Percentiles rank a stretch among this genome's conserved stretches.
These are phyloP conservation scores for Colletotrichum higginsianum DNA, from an alignment of 2,329 filamentous ascomycete genomes.

Conservation along the genomic window DNA sequence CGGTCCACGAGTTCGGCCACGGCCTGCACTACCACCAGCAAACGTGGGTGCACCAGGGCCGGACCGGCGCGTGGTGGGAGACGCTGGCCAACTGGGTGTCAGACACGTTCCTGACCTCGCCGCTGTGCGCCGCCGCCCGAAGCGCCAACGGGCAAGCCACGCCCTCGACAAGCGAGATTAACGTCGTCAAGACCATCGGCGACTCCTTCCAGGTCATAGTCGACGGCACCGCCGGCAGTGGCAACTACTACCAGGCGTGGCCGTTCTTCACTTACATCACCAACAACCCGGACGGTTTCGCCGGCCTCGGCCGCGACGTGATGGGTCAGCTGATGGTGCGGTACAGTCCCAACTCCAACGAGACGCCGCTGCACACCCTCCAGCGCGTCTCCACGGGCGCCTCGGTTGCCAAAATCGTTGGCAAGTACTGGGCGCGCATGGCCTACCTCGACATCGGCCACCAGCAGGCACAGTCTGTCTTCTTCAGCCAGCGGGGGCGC, in stretches of 20 bases:
- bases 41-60: constrained; percentile 60
- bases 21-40: constrained; percentile 61
- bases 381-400: constrained; percentile 54
- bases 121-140: constrained; percentile 56
- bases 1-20: constrained; percentile 66
- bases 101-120: constrained; percentile 62
- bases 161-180: constrained; percentile 53
- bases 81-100: constrained; percentile 65
- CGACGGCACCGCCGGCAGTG: constrained; percentile 48
- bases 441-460: constrained; percentile 66
- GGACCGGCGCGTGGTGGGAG: constrained; percentile 67
- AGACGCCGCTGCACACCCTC: constrained; percentile 64
- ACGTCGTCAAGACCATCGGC: constrained; percentile 60
- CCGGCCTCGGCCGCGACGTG: constrained; percentile 57
- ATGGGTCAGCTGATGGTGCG: constrained; percentile 60
- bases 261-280: constrained; percentile 65
- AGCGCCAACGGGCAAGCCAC: constrained; percentile 52
- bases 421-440: constrained; percentile 67
- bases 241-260: constrained; percentile 68
- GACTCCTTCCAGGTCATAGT: constrained; percentile 57
- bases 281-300: constrained; percentile 62
- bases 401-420: constrained; percentile 59
- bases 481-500: constrained; percentile 52
- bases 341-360: constrained; percentile 61
- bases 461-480: constrained; percentile 52